These are phyloP conservation scores for Hypomyces perniciosus DNA, from an alignment of 2,329 filamentous ascomycete genomes.

Conservation along the genomic window DNA sequence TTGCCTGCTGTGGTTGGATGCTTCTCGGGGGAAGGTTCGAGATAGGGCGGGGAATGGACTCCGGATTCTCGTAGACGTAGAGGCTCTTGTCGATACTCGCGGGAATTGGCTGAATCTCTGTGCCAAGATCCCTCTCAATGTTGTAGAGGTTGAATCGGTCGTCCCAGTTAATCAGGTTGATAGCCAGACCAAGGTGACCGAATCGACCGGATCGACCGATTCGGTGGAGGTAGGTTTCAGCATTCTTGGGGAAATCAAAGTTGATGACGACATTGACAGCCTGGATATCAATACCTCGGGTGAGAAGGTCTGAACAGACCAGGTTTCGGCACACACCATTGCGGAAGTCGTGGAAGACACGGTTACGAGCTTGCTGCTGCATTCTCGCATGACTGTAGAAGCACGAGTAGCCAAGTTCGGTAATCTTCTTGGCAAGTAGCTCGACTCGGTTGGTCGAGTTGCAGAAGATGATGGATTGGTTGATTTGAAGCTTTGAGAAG, in stretches of 20 bases:
- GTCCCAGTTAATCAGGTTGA: slow-evolving; percentile 99
- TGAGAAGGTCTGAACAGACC: slow-evolving; percentile 94
- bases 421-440: slow-evolving; percentile 97
- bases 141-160: slow-evolving; percentile 98
- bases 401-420: slow-evolving; percentile 96
- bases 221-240: slow-evolving; percentile 95
- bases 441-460: slow-evolving; percentile 99
- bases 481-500: slow-evolving; percentile 98
- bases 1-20: slow-evolving; percentile 24
- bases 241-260: slow-evolving; percentile 99
- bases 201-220: slow-evolving; percentile 97
- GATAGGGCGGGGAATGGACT: slow-evolving; percentile 82
- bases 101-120: slow-evolving; percentile 96
- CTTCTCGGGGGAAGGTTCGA: slow-evolving; percentile 40
- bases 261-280: slow-evolving; percentile 99
- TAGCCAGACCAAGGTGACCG: slow-evolving; percentile 92
- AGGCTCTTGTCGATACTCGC: slow-evolving; percentile 92
- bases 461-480: slow-evolving; percentile 99
- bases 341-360: slow-evolving; percentile 98
- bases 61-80: slow-evolving; percentile 95
- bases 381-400: slow-evolving; percentile 99
- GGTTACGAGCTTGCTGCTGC: slow-evolving; percentile 93
- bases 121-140: slow-evolving; percentile 94
- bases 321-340: slow-evolving; percentile 97
- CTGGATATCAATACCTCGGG: slow-evolving; percentile 98